Evolutionary conservation across 768 basidiomycete species (phyloP), one percentile per base, ranked within the genome.

Genomic region (Phanerochaete carnosa): DNA sequence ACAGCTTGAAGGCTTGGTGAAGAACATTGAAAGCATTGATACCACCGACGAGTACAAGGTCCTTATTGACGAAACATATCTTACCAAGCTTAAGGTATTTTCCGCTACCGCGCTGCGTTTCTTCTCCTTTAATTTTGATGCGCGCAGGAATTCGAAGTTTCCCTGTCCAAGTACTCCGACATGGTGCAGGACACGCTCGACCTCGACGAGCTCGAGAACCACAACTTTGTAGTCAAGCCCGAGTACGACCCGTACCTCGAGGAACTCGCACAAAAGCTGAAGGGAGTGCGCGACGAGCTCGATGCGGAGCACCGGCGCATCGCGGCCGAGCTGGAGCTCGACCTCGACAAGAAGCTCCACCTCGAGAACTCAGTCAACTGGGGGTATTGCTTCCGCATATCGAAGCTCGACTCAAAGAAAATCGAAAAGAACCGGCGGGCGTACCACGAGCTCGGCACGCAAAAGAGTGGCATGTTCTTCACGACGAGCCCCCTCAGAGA

Each of bases 161-260:
- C 77, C 54, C 82, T 98, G 4, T 79, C 78, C 13, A 92, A 92
- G 69, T 96, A 95, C 66, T 79, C 83, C 2, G 92, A 95, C 62
- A 95, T 98, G 92, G 95, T 98, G 2, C 94, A 98, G 71, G 87
- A 92, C 62, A 98, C 97, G 0, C 84, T 99, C 45, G 97, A 99
- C 68, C 83, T 98, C 19, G 85, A 87, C 23, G 86, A 95, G 59
- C 81, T 97, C 6, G 88, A 91, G 30, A 81, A 82, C 15, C 94
- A 98, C 73, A 90, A 89, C 65, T 94, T 89, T 68, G 88, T 94
- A 19, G 95, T 99, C 68, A 94, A 92, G 68, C 88, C 96, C 0
- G 92, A 94, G 57, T 96, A 96, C 64, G 94, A 98, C 69, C 81
- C 83, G 5, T 78, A 80, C 19, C 80, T 98, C 19, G 83, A 88